Evolutionary conservation across 2,329 filamentous ascomycete genomes (phyloP), one percentile per base, ranked within the genome.

Genomic region (Tolypocladium tundrense): DNA sequence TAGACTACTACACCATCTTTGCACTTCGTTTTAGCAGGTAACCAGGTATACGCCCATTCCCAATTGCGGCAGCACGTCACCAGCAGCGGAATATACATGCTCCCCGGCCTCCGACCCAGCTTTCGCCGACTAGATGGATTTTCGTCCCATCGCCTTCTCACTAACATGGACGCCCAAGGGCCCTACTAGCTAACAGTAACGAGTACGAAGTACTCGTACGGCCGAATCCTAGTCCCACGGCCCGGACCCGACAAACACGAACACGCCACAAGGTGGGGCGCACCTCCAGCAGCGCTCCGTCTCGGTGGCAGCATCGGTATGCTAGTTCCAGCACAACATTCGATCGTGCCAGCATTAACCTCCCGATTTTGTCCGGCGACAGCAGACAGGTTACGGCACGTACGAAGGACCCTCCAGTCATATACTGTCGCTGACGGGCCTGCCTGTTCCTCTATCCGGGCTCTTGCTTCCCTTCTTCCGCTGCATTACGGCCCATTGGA

Each of bases 181-280:
- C 11, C 4, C 3, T 27, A 5, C 3, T 5, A 27, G 27, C 27
- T 27, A 4, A 3, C 3, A 4, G 4, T 27, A 27, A 2, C 2
- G 27, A 27, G 27, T 27, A 27, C 27, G 27, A 27, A 27, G 27
- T 27, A 27, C 27, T 2, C 1, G 27, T 27, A 24, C 2, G 21
- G 21, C 21, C 21, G 21, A 24, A 27, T 27, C 24, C 24, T 27
- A 27, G 35, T 37, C 35, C 45, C 45, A 50, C 45, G 24, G 11
- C 45, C 45, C 1, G 16, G 14, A 3, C 27, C 45, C 27, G 45
- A 11, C 37, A 39, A 27, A 10, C 7, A 13, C 37, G 16, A 54
- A 54, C 53, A 54, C 53, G 53, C 53, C 53, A 54, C 53, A 10
- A 31, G 53, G 53, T 54, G 53, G 53, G 42, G 53, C 39, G 14